Evolutionary conservation across 306 rosid species (phyloP), one percentile per base, ranked within the genome.

Genomic region (Trifolium subterraneum): DNA sequence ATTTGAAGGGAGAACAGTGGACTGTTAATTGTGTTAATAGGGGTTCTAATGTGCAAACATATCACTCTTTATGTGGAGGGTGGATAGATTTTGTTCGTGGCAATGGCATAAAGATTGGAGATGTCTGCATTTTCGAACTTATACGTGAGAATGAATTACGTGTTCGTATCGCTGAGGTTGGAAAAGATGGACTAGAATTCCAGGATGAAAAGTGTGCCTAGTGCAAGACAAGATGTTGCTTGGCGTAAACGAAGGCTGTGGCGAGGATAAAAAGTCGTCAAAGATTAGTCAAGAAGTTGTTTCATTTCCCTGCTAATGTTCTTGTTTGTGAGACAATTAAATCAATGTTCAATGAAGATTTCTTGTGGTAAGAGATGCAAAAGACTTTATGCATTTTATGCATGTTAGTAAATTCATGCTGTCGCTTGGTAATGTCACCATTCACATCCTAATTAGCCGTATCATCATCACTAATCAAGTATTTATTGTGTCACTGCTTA

Each of bases 1-100:
- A 93, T 82, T 72, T 85, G 79, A 86, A 88, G 75, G 98, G 97
- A 69, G 97, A 93, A 80, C 78, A 81, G 54, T 93, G 98, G 98
- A 88, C 88, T 3, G 98, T 93, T 75, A 93, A 93, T 84, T 89
- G 97, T 71, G 93, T 93, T 75, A 67, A 90, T 76, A 75, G 89
- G 67, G 6, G 4, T 29, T 89, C 88, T 74, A 87, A 97, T 85
- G 97, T 90, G 79, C 84, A 93, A 79, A 89, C 93, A 23, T 85
- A 92, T 76, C 98, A 93, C 76, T 90, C 98, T 27, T 89, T 93
- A n/a, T 93, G 98, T 70, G 98, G 98, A 61, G 98, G 98, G 74
- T 93, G 97, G 98, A 85, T 90, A 88, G 96, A 96, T 39, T 93
- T 93, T 86, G 98, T 93, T 61, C 97, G 98, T 47, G 85, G 82